These are phyloP conservation scores for Phialophora verrucosa DNA, from an alignment of 2,329 filamentous ascomycete species.

Conservation along the genomic window DNA sequence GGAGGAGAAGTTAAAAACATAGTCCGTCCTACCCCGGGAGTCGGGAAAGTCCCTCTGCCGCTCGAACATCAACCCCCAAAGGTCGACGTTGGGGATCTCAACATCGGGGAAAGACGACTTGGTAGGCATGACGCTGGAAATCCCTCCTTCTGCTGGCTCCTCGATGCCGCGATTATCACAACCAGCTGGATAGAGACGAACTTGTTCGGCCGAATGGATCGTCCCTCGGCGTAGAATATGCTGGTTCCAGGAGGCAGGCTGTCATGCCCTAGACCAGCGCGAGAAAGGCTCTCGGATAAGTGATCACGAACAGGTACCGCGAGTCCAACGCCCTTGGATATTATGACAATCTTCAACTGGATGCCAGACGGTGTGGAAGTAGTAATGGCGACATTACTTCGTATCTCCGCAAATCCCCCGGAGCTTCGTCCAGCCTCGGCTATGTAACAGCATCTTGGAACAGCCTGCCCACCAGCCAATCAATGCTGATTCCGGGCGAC, in stretches of 20 bases:
- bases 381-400: background rate
- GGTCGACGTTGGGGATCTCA: conserved; percentile 73
- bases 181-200: background rate
- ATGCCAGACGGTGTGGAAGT: background rate
- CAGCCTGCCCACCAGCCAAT: background rate
- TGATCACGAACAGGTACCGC: background rate
- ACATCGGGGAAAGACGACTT: conserved; percentile 69
- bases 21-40: conserved; percentile 29
- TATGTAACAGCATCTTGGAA: background rate
- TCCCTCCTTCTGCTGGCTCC: background rate
- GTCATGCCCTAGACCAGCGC: no score
- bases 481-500: background rate
- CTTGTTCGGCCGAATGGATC: background rate
- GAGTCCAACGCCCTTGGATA: background rate
- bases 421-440: conserved; percentile 2
- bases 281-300: background rate
- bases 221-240: background rate
- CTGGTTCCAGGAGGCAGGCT: background rate
- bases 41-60: conserved; percentile 36
- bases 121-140: conserved; percentile 66
- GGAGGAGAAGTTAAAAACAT: background rate
- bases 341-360: background rate
- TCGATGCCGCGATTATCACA: background rate
- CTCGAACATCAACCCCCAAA: conserved; percentile 68
- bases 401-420: background rate